phyloP scores from a whole-genome alignment of 805 yeast genomes.

The Myxozyma monticola region DNA sequence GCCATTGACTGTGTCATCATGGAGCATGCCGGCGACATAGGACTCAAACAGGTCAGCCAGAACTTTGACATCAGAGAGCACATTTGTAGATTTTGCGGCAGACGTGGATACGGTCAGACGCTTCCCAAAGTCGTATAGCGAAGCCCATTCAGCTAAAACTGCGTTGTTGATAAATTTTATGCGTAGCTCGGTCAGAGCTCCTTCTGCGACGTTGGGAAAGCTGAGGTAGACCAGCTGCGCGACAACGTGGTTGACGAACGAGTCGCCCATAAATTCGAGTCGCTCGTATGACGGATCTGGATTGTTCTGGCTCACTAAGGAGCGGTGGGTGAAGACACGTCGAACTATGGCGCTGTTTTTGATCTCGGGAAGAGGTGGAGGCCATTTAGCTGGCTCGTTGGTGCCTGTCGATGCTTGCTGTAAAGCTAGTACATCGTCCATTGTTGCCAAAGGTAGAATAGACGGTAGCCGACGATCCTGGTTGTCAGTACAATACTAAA shows the following conservation, averaged over 20 bases:
- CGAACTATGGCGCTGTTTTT: constrained; percentile 57
- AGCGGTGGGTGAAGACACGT: constrained; percentile 79
- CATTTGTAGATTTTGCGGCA: constrained; percentile 33
- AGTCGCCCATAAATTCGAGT: constrained; percentile 30
- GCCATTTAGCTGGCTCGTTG: no score
- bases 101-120: constrained; percentile 39
- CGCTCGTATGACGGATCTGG: constrained; percentile 38
- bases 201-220: constrained; percentile 74
- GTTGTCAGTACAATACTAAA: no score
- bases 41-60: constrained; percentile 94
- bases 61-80: constrained; percentile 49
- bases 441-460: neutral
- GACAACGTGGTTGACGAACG: constrained; percentile 47
- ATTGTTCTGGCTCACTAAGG: constrained; percentile 57
- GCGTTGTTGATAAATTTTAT: constrained; percentile 71
- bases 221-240: constrained; percentile 64
- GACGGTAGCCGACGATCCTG: neutral
- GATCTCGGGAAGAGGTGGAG: constrained; percentile 74
- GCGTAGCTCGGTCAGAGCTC: constrained; percentile 71
- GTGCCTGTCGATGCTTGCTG: no score
- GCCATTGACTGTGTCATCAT: constrained; percentile 50
- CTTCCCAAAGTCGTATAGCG: constrained; percentile 64
- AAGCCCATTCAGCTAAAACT: constrained; percentile 68
- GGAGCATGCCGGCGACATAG: constrained; percentile 78
- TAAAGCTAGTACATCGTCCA: no score